These are phyloP conservation scores for Brassica balearica DNA, from an alignment of 441 rosid species.

Conservation along the genomic window DNA sequence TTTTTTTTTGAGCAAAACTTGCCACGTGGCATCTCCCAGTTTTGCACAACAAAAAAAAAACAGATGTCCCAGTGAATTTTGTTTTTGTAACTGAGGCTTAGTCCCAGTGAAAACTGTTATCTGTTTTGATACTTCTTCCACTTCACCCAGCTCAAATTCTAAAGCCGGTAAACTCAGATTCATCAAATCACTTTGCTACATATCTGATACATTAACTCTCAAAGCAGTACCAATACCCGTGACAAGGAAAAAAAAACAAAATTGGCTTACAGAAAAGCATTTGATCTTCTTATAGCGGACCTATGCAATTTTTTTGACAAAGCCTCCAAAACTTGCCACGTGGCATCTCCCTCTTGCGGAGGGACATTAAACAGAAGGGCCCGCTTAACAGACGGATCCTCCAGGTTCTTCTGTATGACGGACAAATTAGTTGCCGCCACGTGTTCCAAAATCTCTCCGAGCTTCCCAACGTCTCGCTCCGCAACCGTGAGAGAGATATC, in stretches of 20 bases:
- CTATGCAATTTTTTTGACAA: slow-evolving; percentile 56
- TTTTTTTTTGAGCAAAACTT: not conserved
- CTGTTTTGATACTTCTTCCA: slow-evolving; percentile 59
- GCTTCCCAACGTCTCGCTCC: slow-evolving; percentile 68
- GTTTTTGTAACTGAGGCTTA: too few relatives aligned
- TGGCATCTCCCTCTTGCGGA: slow-evolving; percentile 74
- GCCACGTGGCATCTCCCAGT: too few relatives aligned
- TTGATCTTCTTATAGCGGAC: slow-evolving; percentile 51
- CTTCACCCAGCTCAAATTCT: not conserved
- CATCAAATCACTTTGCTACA: not conserved
- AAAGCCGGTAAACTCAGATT: not conserved
- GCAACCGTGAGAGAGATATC: slow-evolving; percentile 81
- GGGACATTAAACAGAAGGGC: slow-evolving; percentile 68
- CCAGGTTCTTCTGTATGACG: slow-evolving; percentile 62
- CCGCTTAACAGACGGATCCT: slow-evolving; percentile 58
- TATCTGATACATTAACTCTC: not conserved
- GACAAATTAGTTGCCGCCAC: slow-evolving; percentile 83
- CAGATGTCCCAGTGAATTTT: too few relatives aligned
- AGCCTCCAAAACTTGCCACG: slow-evolving; percentile 76
- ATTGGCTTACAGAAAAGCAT: slow-evolving; percentile 31
- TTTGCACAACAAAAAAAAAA: too few relatives aligned
- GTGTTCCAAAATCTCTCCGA: slow-evolving; percentile 69
- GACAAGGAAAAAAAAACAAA: not conserved
- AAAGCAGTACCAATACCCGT: not conserved
- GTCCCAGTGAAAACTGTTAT: slow-evolving; percentile 62